Evolutionary conservation across 2,329 filamentous ascomycete genomes (phyloP).

Genomic region (Tolypocladium pustulatum): DNA sequence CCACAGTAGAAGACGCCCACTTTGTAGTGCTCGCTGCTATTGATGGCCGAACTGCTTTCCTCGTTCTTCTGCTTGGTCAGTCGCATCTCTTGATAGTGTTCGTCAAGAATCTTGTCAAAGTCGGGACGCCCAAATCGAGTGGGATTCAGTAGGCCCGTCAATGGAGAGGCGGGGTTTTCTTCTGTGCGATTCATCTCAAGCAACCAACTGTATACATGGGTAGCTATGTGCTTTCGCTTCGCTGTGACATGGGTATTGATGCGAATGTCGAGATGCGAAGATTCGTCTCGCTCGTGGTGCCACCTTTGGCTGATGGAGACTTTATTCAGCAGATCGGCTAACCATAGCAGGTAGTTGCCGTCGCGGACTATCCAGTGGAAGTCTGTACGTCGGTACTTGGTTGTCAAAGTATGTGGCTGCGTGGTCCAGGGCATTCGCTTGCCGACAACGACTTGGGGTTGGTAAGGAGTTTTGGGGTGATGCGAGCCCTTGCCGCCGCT

Average conservation of each 20-base stretch:
- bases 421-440: not conserved
- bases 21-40: slow-evolving; percentile 20
- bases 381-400: slow-evolving; percentile 39
- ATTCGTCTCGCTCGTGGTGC: slow-evolving; percentile 23
- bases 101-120: slow-evolving; percentile 38
- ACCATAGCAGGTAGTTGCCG: slow-evolving; percentile 44
- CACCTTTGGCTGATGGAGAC: slow-evolving; percentile 27
- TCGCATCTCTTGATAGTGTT: slow-evolving; percentile 44
- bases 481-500: not conserved
- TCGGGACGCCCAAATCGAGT: slow-evolving; percentile 46
- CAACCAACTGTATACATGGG: slow-evolving; percentile 44
- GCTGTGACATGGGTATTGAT: slow-evolving; percentile 47
- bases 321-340: slow-evolving; percentile 43
- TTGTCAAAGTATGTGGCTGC: slow-evolving; percentile 4
- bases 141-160: slow-evolving; percentile 42
- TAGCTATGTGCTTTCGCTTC: slow-evolving; percentile 39
- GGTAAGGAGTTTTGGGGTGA: not conserved
- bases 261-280: slow-evolving; percentile 37
- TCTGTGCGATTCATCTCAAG: slow-evolving; percentile 45
- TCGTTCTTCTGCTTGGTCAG: slow-evolving; percentile 13
- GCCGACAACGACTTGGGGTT: too few species aligned
- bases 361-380: slow-evolving; percentile 53
- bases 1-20: slow-evolving; percentile 49
- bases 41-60: not conserved
- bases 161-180: slow-evolving; percentile 36